A percentile compares a stretch with the other conserved stretches of the same genome.
These are phyloP conservation scores for Backusella liffmaniae DNA, from an alignment of 192 early-diverging fungal genomes.

Conservation along the genomic window DNA sequence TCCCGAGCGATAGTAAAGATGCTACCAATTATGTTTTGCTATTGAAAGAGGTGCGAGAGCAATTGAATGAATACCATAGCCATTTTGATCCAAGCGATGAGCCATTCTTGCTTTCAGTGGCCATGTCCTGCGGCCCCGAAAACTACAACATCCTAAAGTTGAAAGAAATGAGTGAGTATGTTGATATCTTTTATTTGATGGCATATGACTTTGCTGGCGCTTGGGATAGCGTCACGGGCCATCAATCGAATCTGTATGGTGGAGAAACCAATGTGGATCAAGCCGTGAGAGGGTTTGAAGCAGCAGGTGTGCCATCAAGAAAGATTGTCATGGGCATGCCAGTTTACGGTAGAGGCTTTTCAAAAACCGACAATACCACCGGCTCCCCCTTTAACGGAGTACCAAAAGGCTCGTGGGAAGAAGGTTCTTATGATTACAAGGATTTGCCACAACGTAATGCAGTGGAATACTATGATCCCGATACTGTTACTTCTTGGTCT, in stretches of 20 bases:
- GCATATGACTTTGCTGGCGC: conserved; percentile 78
- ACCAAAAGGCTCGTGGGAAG: conserved; percentile 85
- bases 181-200: conserved; percentile 93
- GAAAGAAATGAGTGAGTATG: conserved; percentile 58
- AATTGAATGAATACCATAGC: conserved; percentile 60
- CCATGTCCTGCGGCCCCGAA: conserved; percentile 63
- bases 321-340: conserved; percentile 92
- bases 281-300: conserved; percentile 72
- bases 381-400: conserved; percentile 65
- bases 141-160: conserved; percentile 66
- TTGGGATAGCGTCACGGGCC: conserved; percentile 68
- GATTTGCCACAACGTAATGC: conserved; percentile 64
- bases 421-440: conserved; percentile 92
- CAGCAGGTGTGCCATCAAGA: conserved; percentile 74
- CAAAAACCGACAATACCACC: conserved; percentile 65
- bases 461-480: conserved; percentile 72
- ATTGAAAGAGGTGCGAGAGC: conserved; percentile 66
- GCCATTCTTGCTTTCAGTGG: conserved; percentile 61
- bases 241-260: conserved; percentile 86
- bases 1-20: conserved; percentile 76
- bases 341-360: conserved; percentile 91
- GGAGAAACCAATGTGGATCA: conserved; percentile 62
- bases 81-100: conserved; percentile 24
- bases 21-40: conserved; percentile 78
- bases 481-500: conserved; percentile 72